Base-by-base conservation (phyloP, 2,329 filamentous ascomycete genomes). In the Curvularia sp. region DNA sequence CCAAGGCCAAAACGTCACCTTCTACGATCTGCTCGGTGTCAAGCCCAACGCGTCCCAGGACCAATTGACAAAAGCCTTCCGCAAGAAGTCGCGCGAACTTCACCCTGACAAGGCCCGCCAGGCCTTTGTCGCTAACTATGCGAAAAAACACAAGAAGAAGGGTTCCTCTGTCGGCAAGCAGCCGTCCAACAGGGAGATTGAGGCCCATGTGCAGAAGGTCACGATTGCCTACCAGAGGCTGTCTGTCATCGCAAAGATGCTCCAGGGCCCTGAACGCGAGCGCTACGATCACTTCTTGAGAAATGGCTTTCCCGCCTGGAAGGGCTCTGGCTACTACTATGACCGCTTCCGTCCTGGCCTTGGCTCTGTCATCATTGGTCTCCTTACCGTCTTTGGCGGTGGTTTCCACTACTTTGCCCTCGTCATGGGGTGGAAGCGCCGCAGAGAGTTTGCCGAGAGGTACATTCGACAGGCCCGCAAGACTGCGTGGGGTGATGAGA, bases 251-350 rank as follows among this genome's bases (percentile, higher is more conserved):
- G 88, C 89, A 68, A 90, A 92, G 73, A 90, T 99, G 72, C 88
- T 99, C 52, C 88, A 91, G 68, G 92, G 94, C 1, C 82, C 90
- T 3, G 86, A 86, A 54, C 87, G 95, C 63, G 90, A 92, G 68
- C 90, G 95, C 63, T 99, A 99, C 79, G 94, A 99, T 77, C 90
- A 97, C 78, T 99, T 98, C 82, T 80, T 98, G 60, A 81, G 83
- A 76, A 93, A 98, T 78, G 95, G 95, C 61, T 99, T 99, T 82
- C 95, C 95, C 31, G 87, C 87, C 55, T 99, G 95, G 95, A 93
- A 94, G 81, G 95, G 95, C 58, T 97, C 94, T 44, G 94, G 95
- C 62, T 99, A 99, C 85, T 99, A 98, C 85, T 99, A 99, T 82
- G 88, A 88, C 71, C 89, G 95, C 57, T 97, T 94, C 84, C 87